phyloP scores from a whole-genome alignment of 805 yeast genomes.

The Ogataea thermomethanolica region DNA sequence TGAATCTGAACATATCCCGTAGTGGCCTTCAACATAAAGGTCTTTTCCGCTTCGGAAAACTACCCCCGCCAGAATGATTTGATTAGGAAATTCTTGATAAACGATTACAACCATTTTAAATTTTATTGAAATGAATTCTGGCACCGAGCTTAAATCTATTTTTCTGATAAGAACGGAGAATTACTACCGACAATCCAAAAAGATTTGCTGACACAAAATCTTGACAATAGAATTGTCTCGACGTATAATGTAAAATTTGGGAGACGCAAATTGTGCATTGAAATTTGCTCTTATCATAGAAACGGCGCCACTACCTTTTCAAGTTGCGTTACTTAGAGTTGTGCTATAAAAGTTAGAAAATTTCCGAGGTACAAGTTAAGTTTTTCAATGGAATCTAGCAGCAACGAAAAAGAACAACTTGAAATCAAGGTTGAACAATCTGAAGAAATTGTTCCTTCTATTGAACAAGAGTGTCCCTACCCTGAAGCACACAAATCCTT shows the following conservation, averaged over 20 bases:
- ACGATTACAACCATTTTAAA: too few species aligned
- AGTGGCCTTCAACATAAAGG: too few species aligned
- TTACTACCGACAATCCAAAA: neutral
- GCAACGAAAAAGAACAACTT: neutral
- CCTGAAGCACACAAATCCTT: conserved; percentile 31
- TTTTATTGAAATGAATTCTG: too few species aligned
- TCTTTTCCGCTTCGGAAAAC: too few species aligned
- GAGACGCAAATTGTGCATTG: too few species aligned
- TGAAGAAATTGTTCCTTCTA: neutral
- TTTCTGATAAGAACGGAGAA: neutral
- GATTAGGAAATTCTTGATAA: too few species aligned
- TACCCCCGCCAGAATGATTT: too few species aligned
- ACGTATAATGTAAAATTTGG: neutral
- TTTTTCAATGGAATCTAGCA: neutral
- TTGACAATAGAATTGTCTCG: neutral
- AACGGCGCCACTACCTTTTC: neutral
- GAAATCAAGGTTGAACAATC: neutral
- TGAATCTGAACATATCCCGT: too few species aligned
- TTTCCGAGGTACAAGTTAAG: too few species aligned
- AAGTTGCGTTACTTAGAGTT: neutral
- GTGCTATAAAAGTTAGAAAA: neutral
- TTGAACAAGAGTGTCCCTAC: conserved; percentile 7
- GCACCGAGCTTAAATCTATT: too few species aligned
- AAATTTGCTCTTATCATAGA: too few species aligned
- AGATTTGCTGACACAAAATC: neutral